A percentile compares a stretch with the other conserved stretches of the same genome.
These are phyloP conservation scores for Tuber magnatum DNA, from an alignment of 495 filamentous ascomycete genomes.

Conservation along the genomic window DNA sequence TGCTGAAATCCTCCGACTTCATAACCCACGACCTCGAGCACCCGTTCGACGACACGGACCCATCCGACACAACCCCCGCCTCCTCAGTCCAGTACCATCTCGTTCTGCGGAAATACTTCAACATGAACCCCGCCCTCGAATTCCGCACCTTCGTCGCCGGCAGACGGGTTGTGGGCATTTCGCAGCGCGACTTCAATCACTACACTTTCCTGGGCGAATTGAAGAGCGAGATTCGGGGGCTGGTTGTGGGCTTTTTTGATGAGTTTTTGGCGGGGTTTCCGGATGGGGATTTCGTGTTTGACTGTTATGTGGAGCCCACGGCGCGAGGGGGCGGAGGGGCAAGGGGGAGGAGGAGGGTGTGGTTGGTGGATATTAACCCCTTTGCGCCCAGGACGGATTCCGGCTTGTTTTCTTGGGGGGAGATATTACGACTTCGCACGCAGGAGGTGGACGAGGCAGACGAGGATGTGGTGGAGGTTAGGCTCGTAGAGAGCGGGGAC, in stretches of 20 bases:
- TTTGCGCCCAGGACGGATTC: constrained; percentile 89
- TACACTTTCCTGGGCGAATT: constrained; percentile 72
- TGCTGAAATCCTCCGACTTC: constrained; percentile 89
- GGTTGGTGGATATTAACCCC: constrained; percentile 90
- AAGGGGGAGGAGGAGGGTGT: constrained; percentile 51
- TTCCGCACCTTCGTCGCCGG: constrained; percentile 90
- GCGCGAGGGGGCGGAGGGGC: constrained; percentile 46
- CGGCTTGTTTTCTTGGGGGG: constrained; percentile 81
- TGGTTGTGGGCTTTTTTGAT: constrained; percentile 68
- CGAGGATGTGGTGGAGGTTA: constrained; percentile 57
- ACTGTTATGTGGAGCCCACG: constrained; percentile 73
- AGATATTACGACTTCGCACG: constrained; percentile 61
- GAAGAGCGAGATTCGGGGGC: constrained; percentile 53
- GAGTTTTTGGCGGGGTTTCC: constrained; percentile 66
- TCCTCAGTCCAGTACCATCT: constrained; percentile 56
- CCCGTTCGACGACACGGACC: constrained; percentile 72
- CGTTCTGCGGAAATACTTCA: constrained; percentile 77
- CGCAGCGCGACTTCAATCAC: constrained; percentile 83
- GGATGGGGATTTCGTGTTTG: constrained; percentile 77
- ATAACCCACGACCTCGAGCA: constrained; percentile 90
- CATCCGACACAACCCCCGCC: constrained; percentile 35
- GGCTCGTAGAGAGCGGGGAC: constrained; percentile 59
- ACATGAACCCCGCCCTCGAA: constrained; percentile 80
- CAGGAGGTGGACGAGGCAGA: constrained; percentile 43
- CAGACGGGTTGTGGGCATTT: constrained; percentile 68